Evolutionary conservation across 2,329 filamentous ascomycete species (phyloP).

Genomic region (Phialophora tarda): DNA sequence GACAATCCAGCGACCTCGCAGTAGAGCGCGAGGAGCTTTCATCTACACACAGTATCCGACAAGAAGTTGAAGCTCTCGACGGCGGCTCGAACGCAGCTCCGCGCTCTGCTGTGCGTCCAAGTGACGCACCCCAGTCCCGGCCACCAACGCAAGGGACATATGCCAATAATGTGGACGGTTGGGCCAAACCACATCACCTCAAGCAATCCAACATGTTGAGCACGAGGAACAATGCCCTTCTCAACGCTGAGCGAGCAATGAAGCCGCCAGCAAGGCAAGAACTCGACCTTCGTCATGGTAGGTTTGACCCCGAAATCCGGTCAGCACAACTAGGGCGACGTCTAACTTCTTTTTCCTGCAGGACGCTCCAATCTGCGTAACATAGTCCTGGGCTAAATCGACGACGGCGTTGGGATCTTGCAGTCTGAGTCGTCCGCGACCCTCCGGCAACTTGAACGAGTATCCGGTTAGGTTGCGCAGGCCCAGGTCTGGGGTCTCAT

Average conservation of each 20-base stretch:
- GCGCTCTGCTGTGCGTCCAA: constrained; percentile 32
- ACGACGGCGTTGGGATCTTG: constrained; percentile 28
- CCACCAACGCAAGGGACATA: constrained; percentile 13
- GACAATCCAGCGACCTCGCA: constrained; percentile 38
- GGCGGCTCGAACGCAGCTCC: constrained; percentile 42
- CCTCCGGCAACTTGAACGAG: not conserved
- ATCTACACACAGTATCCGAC: constrained; percentile 59
- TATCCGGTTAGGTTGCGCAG: not conserved
- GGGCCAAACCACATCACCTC: constrained; percentile 20
- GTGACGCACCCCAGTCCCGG: constrained; percentile 33
- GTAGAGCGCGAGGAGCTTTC: constrained; percentile 73
- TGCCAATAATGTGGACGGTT: constrained; percentile 4
- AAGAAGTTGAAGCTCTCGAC: constrained; percentile 6
- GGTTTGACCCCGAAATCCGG: constrained; percentile 17
- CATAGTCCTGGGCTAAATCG: constrained; percentile 35
- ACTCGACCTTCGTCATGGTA: constrained; percentile 39
- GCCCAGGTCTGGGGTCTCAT: constrained; percentile 12
- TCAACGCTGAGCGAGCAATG: constrained; percentile 32
- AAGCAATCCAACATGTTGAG: constrained; percentile 20
- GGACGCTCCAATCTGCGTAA: constrained; percentile 39
- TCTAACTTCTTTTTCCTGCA: constrained; percentile 20
- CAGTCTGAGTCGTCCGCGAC: not conserved
- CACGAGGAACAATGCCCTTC: constrained; percentile 12
- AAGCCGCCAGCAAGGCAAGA: constrained; percentile 38
- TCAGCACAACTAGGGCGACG: not conserved